Evolutionary conservation across 169 alveolate species (phyloP).

Genomic region (Eimeria sp.): DNA sequence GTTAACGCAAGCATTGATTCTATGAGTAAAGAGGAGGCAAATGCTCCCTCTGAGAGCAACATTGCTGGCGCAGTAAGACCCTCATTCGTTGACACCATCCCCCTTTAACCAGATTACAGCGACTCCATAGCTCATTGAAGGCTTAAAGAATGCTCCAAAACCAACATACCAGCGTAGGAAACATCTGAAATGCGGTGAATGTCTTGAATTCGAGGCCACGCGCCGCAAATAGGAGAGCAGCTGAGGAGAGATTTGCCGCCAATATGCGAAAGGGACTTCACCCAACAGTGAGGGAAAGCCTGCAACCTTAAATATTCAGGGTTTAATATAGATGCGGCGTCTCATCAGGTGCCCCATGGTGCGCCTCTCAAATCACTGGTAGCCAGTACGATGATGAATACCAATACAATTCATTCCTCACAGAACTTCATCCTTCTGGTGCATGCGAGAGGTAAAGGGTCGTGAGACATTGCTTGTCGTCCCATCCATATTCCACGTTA

Average conservation of each 20-base stretch:
- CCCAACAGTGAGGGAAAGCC: constrained; percentile 18
- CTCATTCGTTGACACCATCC: not conserved
- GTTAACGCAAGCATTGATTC: constrained; percentile 60
- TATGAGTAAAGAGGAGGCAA: constrained; percentile 3
- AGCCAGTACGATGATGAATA: not conserved
- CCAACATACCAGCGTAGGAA: constrained; percentile 28
- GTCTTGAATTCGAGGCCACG: not conserved
- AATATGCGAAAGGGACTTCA: constrained; percentile 49
- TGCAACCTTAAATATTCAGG: not conserved
- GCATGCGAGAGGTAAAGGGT: constrained; percentile 21
- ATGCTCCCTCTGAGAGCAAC: constrained; percentile 35
- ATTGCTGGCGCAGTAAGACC: constrained; percentile 68
- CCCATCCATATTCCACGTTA: not conserved
- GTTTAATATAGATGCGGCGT: not conserved
- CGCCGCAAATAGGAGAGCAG: not conserved
- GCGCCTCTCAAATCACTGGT: not conserved
- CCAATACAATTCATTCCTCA: not conserved
- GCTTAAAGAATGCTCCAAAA: constrained; percentile 36
- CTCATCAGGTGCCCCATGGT: constrained; percentile 47
- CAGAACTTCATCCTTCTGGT: constrained; percentile 43
- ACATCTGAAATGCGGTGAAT: not conserved
- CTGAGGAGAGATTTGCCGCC: constrained; percentile 45
- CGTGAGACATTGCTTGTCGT: not conserved
- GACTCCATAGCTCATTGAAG: constrained; percentile 47
- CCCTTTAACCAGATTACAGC: not conserved